These are phyloP conservation scores for Pseudozyma flocculosa DNA, from an alignment of 1,284 basidiomycete species.

Conservation along the genomic window DNA sequence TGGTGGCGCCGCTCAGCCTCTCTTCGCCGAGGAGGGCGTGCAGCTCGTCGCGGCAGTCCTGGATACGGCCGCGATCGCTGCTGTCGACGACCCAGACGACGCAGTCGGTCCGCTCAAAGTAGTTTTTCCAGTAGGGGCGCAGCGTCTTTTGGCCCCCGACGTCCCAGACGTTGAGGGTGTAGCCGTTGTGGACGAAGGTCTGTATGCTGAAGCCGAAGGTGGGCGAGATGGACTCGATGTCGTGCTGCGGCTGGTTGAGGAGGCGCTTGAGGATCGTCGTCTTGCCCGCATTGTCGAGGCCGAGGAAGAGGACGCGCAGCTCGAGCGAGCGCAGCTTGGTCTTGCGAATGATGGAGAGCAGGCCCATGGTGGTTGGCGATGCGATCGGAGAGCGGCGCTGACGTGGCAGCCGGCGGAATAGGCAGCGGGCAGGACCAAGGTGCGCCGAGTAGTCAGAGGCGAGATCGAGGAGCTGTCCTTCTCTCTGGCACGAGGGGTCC, in stretches of 20 bases:
- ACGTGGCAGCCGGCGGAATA: too few species aligned
- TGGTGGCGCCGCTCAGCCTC: slow-evolving; percentile 87
- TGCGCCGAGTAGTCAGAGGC: too few species aligned
- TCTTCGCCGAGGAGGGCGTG: slow-evolving; percentile 84
- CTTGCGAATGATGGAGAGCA: slow-evolving; percentile 96
- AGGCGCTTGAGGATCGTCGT: slow-evolving; percentile 95
- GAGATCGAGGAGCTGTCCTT: too few species aligned
- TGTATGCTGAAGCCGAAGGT: slow-evolving; percentile 99
- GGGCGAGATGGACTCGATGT: slow-evolving; percentile 69
- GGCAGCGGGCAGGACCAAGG: too few species aligned
- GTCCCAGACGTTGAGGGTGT: slow-evolving; percentile 67
- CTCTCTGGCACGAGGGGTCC: too few species aligned
- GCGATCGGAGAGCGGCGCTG: too few species aligned
- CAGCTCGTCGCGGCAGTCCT: slow-evolving; percentile 84
- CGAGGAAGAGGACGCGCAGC: slow-evolving; percentile 95
- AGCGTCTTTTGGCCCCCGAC: slow-evolving; percentile 94
- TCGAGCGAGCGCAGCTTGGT: slow-evolving; percentile 70
- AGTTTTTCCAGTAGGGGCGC: slow-evolving; percentile 97
- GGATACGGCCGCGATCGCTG: slow-evolving; percentile 81
- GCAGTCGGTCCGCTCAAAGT: slow-evolving; percentile 97
- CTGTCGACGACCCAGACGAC: slow-evolving; percentile 99
- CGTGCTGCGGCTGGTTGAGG: slow-evolving; percentile 76
- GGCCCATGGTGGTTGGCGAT: slow-evolving; percentile 62
- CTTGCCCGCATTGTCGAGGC: slow-evolving; percentile 98
- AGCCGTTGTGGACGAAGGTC: slow-evolving; percentile 86